A percentile compares a stretch with the other conserved stretches of the same genome.
Conservation (phyloP, 225 moss, liverwort and hornwort species). For the Thuidium tamariscinum region DNA sequence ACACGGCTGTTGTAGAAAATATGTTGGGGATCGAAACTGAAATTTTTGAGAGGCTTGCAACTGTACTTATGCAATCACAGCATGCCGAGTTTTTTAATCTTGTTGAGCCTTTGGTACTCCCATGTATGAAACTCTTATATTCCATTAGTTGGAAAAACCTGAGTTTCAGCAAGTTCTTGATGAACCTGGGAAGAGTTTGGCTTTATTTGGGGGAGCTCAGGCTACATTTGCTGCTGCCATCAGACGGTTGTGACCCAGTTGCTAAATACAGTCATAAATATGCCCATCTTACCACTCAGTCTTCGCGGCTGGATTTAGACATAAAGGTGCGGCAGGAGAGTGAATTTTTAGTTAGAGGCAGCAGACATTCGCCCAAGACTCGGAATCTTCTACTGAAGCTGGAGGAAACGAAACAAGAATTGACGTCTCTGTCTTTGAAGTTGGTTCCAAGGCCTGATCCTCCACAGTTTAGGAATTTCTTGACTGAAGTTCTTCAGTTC, state of each 20-base stretch:
- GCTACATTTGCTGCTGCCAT: conserved; percentile 53
- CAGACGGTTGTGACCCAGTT: conserved; percentile 78
- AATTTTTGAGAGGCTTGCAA: conserved; percentile 23
- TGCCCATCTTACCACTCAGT: conserved; percentile 27
- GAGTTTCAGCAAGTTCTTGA: conserved; percentile 29
- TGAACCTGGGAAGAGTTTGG: conserved; percentile 61
- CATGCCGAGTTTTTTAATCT: conserved; percentile 52
- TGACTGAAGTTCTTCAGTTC: conserved; percentile 57
- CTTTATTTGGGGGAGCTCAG: conserved; percentile 65
- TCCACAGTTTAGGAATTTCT: conserved; percentile 53
- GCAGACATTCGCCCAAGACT: conserved; percentile 35
- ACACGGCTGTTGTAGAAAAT: conserved; percentile 9
- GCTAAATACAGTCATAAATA: conserved; percentile 64
- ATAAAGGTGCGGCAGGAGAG: conserved; percentile 77
- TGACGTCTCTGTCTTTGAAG: conserved; percentile 41
- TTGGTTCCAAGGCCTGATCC: conserved; percentile 65
- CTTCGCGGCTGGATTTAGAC: conserved; percentile 36
- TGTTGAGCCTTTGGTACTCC: conserved; percentile 49
- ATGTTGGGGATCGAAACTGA: neutral
- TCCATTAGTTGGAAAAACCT: conserved; percentile 27
- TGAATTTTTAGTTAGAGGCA: conserved; percentile 60
- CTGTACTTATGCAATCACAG: conserved; percentile 38
- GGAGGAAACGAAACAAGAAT: conserved; percentile 36
- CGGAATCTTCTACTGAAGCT: conserved; percentile 18
- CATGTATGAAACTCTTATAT: conserved; percentile 57